Base-by-base conservation (phyloP, 768 basidiomycete species). In the Rhodotorula kratochvilovae region DNA sequence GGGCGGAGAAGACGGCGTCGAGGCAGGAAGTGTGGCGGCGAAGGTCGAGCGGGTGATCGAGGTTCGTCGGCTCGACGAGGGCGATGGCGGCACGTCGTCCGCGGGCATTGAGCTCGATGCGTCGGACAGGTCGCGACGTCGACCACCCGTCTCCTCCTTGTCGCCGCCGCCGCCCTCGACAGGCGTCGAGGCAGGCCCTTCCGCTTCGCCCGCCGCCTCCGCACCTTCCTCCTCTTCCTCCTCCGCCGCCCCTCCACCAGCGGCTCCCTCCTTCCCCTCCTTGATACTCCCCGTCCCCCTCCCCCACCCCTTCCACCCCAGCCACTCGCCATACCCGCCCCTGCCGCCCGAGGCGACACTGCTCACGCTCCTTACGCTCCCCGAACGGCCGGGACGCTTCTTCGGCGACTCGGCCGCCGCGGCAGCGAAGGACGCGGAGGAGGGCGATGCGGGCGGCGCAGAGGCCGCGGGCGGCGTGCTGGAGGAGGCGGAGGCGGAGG, bases 311-410 rank as follows among this genome's bases (percentile, higher is more conserved):
- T 50, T 55, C 70, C 59, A 62, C 57, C 66, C 63, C 6, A 71
- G 58, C 70, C 70, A 71, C 1, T 71, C 70, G 42, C 66, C 66
- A 42, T 71, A 71, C 23, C 29, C 56, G 21, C 21, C 64, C 46
- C 27, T 55, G 60, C 2, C 16, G 17, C 25, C 36, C 5, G 61
- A 63, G 2, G 56, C 36, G 16, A 48, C 59, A 36, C 63, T 65
- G 51, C 50, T 63, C 29, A 71, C 62, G 35, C 70, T 71, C 25
- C 66, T 8, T 23, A 71, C 51, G 57, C 70, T 71, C 5, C 57
- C 70, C 1, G 70, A 71, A 11, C 70, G 45, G 5, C 43, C 54
- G 16, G 59, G 19, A 8, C 46, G 57, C 65, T 59, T 66, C 10
- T 33, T 27, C 1, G 61, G 45, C 19, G 67, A 54, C 2, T 33